phyloP scores from a whole-genome alignment of 2,329 filamentous ascomycete species.

The Alternaria triticina region DNA sequence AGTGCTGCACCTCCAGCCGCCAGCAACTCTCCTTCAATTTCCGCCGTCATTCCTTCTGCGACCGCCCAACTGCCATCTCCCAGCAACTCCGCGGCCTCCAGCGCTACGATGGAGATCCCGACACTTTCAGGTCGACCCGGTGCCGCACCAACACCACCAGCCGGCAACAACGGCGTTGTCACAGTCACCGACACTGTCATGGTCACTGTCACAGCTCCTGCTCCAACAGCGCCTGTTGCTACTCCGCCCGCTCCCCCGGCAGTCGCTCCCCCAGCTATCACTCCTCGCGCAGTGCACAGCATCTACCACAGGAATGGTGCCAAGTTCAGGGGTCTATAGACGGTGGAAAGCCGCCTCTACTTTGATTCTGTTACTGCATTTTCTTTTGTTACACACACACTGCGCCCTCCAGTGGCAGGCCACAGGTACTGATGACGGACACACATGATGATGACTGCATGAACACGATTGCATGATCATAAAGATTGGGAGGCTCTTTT shows the following conservation, averaged over 20 bases:
- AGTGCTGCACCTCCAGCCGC: neutral
- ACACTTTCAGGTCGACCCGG: conserved; percentile 23
- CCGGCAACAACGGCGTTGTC: conserved; percentile 17
- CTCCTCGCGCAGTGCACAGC: conserved; percentile 3
- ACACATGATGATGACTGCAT: neutral
- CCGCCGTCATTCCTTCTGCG: neutral
- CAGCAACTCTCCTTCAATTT: neutral
- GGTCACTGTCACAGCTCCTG: conserved; percentile 35
- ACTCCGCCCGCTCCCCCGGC: conserved; percentile 5
- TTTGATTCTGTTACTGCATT: neutral
- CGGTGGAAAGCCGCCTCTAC: neutral
- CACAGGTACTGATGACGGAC: conserved; percentile 1
- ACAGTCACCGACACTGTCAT: conserved; percentile 35
- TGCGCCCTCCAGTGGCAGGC: conserved; percentile 9
- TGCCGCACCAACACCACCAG: conserved; percentile 9
- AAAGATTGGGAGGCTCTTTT: neutral
- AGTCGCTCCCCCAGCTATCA: conserved; percentile 1
- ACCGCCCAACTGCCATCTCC: neutral
- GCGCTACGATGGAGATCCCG: conserved; percentile 14
- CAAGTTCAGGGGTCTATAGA: conserved; percentile 32
- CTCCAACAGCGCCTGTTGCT: conserved; percentile 1
- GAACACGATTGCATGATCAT: neutral
- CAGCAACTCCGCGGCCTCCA: neutral
- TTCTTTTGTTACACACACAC: neutral
- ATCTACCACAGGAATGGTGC: conserved; percentile 23